phyloP scores from a whole-genome alignment of 2,329 filamentous ascomycete species.

The Capronia coronata region DNA sequence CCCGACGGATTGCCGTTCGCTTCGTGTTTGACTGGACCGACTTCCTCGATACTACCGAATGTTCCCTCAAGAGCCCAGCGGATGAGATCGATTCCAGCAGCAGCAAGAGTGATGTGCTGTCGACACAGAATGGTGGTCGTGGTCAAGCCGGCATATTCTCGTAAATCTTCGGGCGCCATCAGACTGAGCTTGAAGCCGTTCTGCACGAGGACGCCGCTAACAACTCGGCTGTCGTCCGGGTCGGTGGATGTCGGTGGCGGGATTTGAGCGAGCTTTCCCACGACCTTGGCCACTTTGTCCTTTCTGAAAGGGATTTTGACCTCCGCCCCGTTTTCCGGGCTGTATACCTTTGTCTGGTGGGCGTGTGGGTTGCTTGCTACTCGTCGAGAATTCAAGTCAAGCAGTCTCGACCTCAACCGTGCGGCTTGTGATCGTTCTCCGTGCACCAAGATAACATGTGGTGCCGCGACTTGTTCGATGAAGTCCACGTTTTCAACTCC shows the following conservation, averaged over 20 bases:
- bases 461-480: conserved; percentile 86
- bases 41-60: conserved; percentile 72
- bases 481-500: conserved; percentile 94
- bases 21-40: conserved; percentile 29
- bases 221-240: conserved; percentile 51
- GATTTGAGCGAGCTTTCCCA: conserved; percentile 82
- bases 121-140: conserved; percentile 92
- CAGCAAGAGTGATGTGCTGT: conserved; percentile 78
- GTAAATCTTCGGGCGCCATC: conserved; percentile 92
- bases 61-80: conserved; percentile 91
- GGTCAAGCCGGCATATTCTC: conserved; percentile 93
- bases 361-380: conserved; percentile 52
- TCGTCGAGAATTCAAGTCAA: conserved; percentile 68
- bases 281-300: conserved; percentile 92
- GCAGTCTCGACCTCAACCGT: conserved; percentile 85
- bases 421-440: conserved; percentile 98
- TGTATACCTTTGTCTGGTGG: conserved; percentile 83
- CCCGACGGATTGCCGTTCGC: conserved; percentile 16
- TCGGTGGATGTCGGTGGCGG: conserved; percentile 55
- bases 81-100: conserved; percentile 84
- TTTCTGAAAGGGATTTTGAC: conserved; percentile 90
- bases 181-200: conserved; percentile 96
- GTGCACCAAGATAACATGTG: conserved; percentile 93
- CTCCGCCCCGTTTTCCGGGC: conserved; percentile 90
- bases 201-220: conserved; percentile 88